A percentile compares a stretch with the other conserved stretches of the same genome.
Evolutionary conservation across 2,329 filamentous ascomycete species (phyloP).

Genomic region (Trichoderma semiorbis): DNA sequence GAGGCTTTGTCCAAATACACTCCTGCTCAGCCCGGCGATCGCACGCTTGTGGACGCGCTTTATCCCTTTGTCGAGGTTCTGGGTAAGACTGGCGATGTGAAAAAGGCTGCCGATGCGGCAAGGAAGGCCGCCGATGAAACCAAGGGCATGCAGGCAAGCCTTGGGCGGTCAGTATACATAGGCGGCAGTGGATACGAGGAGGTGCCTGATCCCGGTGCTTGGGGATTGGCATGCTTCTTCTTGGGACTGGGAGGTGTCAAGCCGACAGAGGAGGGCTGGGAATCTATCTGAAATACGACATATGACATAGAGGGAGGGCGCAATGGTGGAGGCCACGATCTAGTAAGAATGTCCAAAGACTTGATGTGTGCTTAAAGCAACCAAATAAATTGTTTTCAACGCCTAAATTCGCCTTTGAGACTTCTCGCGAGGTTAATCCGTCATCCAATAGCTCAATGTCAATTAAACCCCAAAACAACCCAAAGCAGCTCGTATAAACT

Average conservation of each 20-base stretch:
- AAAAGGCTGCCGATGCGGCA: slow-evolving; percentile 71
- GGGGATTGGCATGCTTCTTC: slow-evolving; percentile 75
- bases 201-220: slow-evolving; percentile 65
- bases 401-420: slow-evolving; percentile 37
- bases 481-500: neutral
- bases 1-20: slow-evolving; percentile 77
- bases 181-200: slow-evolving; percentile 44
- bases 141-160: slow-evolving; percentile 85
- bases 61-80: slow-evolving; percentile 81
- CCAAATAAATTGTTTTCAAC: slow-evolving; percentile 33
- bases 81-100: slow-evolving; percentile 59
- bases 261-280: slow-evolving; percentile 36
- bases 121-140: slow-evolving; percentile 75
- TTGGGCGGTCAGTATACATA: slow-evolving; percentile 57
- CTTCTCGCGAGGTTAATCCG: slow-evolving; percentile 30
- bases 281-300: slow-evolving; percentile 27
- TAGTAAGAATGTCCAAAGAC: neutral
- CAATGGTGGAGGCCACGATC: neutral
- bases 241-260: slow-evolving; percentile 64
- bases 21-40: slow-evolving; percentile 81
- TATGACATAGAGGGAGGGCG: slow-evolving; percentile 21
- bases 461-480: slow-evolving; percentile 21
- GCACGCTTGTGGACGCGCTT: slow-evolving; percentile 86
- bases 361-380: slow-evolving; percentile 3
- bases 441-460: slow-evolving; percentile 24